These are phyloP conservation scores for Kingdonia uniflora DNA, from an alignment of 164 flowering plant genomes.

Conservation along the genomic window DNA sequence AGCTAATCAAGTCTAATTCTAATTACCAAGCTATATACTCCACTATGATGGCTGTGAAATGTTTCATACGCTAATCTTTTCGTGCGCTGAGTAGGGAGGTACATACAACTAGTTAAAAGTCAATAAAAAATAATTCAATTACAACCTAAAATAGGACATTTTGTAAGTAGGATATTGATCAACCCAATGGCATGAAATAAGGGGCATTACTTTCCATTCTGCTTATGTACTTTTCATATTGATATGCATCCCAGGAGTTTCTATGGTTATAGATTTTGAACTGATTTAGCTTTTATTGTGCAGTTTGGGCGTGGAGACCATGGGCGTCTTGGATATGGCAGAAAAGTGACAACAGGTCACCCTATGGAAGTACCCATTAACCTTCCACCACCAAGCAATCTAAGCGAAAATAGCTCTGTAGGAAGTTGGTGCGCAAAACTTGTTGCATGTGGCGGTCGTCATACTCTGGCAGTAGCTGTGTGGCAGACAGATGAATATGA, in stretches of 20 bases:
- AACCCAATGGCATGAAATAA: no score
- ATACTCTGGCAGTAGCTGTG: conserved; percentile 71
- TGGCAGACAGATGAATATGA: conserved; percentile 33
- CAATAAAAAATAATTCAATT: no score
- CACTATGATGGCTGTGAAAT: no score
- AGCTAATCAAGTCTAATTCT: no score
- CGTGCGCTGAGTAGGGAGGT: no score
- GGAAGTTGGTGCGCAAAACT: conserved; percentile 78
- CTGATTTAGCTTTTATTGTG: conserved; percentile 4
- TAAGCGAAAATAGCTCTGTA: conserved; percentile 12
- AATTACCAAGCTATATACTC: no score
- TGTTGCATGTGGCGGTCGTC: conserved; percentile 99
- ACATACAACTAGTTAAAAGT: no score
- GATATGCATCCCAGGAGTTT: not conserved
- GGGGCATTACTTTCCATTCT: no score
- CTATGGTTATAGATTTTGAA: not conserved
- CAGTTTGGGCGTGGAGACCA: conserved; percentile 99
- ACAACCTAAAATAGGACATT: no score
- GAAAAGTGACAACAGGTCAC: conserved; percentile 85
- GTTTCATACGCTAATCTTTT: no score
- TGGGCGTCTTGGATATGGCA: conserved; percentile 92
- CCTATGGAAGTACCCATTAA: conserved; percentile 85
- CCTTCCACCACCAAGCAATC: conserved; percentile 40
- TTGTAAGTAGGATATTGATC: no score
- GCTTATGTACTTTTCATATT: no score